Conservation (phyloP, 345 rosid genomes). For the Eucalyptus curtisii region DNA sequence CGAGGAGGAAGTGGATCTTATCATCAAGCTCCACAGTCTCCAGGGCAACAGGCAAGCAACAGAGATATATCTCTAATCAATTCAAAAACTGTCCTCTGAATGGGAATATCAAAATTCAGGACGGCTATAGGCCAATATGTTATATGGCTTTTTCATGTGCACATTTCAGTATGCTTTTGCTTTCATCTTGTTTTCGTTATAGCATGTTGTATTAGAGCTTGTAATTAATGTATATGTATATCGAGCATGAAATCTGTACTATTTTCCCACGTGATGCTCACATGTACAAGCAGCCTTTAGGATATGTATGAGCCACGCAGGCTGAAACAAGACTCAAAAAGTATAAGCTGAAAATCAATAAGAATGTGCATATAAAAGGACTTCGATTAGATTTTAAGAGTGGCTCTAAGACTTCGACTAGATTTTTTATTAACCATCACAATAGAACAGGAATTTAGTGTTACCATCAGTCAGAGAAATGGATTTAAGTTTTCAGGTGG, state of each 20-base stretch:
- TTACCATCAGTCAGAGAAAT: neutral
- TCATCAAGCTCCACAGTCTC: conserved; percentile 24
- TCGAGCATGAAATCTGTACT: neutral
- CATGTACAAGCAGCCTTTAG: neutral
- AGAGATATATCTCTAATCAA: neutral
- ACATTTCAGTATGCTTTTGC: neutral
- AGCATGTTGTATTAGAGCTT: neutral
- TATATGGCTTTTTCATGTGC: neutral
- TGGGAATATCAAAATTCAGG: neutral
- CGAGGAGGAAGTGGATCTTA: conserved; percentile 23
- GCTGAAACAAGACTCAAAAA: neutral
- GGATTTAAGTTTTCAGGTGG: conserved; percentile 10
- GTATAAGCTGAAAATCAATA: neutral
- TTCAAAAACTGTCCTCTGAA: neutral
- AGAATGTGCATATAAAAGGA: neutral
- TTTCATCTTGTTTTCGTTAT: neutral
- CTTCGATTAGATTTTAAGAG: neutral
- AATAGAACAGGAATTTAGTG: neutral
- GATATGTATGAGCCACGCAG: neutral
- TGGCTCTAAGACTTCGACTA: neutral
- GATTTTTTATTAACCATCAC: neutral
- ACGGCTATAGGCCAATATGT: neutral
- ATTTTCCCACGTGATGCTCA: neutral
- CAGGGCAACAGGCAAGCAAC: conserved; percentile 19
- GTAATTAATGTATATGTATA: neutral